Evolutionary conservation across 495 filamentous ascomycete species (phyloP).

Genomic region (Hypoxylon intermedium): DNA sequence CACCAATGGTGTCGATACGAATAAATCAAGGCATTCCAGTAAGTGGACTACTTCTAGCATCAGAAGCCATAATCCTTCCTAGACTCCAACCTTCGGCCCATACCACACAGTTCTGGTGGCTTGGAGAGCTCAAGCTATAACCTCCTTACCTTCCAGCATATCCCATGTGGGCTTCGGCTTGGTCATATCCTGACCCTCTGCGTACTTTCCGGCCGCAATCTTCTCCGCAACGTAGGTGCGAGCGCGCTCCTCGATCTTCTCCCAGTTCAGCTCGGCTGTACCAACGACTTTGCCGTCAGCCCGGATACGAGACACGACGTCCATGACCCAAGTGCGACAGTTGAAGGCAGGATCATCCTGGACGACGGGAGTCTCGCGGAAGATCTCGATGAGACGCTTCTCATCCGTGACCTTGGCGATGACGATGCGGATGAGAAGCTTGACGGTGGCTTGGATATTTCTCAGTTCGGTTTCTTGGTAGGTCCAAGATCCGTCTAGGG

Average conservation of each 20-base stretch:
- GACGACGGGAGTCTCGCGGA: constrained; percentile 46
- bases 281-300: constrained; percentile 47
- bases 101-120: not conserved
- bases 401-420: constrained; percentile 25
- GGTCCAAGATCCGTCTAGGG: not conserved
- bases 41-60: no score
- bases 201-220: constrained; percentile 27
- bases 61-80: not conserved
- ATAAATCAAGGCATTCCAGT: no score
- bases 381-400: constrained; percentile 37
- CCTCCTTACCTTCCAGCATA: constrained; percentile 16
- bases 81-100: not conserved
- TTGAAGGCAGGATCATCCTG: constrained; percentile 48
- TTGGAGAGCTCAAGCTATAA: not conserved
- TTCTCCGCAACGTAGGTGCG: constrained; percentile 46
- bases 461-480: not conserved
- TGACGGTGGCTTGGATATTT: not conserved
- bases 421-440: not conserved
- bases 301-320: constrained; percentile 46
- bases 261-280: constrained; percentile 47
- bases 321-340: constrained; percentile 52
- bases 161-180: constrained; percentile 20
- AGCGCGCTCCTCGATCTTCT: constrained; percentile 38
- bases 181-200: not conserved
- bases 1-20: no score